These are phyloP conservation scores for Mycothermus thermophilus DNA, from an alignment of 495 filamentous ascomycete species.

Conservation along the genomic window DNA sequence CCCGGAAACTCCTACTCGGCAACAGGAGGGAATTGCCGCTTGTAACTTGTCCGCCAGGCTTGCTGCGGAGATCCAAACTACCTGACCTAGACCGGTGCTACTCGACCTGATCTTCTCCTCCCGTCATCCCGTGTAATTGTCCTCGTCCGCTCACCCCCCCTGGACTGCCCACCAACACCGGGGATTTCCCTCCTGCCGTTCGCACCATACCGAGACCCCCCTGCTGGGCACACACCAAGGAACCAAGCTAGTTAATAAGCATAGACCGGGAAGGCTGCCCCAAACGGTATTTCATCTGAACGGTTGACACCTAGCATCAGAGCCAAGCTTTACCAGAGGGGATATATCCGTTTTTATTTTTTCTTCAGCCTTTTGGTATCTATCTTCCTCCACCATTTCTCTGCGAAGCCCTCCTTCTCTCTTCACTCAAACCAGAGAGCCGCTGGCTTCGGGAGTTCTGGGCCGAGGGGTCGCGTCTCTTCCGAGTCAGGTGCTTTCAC, in stretches of 20 bases:
- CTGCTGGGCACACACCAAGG: too few species aligned
- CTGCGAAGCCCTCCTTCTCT: not conserved
- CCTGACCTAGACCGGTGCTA: constrained; percentile 9
- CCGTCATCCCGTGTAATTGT: too few species aligned
- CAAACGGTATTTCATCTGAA: not conserved
- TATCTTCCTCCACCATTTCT: not conserved
- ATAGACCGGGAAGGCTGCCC: constrained; percentile 2
- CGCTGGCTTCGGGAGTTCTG: not conserved
- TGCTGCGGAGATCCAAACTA: constrained; percentile 14
- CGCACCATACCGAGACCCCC: too few species aligned
- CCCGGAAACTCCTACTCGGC: constrained; percentile 2
- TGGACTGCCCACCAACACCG: constrained; percentile 2
- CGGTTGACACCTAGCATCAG: not conserved
- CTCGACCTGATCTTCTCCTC: not conserved
- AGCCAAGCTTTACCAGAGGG: constrained; percentile 1
- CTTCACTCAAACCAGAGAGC: not conserved
- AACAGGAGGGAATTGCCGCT: constrained; percentile 15
- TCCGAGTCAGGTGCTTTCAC: too few species aligned
- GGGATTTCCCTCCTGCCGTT: not conserved
- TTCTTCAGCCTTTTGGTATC: not conserved
- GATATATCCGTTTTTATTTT: not conserved
- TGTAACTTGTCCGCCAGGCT: constrained; percentile 7
- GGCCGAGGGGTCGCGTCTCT: constrained; percentile 1
- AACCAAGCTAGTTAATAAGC: too few species aligned
- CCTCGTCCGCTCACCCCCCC: too few species aligned